These are phyloP conservation scores for Reutealis trisperma DNA, from an alignment of 345 rosid species.

Conservation along the genomic window DNA sequence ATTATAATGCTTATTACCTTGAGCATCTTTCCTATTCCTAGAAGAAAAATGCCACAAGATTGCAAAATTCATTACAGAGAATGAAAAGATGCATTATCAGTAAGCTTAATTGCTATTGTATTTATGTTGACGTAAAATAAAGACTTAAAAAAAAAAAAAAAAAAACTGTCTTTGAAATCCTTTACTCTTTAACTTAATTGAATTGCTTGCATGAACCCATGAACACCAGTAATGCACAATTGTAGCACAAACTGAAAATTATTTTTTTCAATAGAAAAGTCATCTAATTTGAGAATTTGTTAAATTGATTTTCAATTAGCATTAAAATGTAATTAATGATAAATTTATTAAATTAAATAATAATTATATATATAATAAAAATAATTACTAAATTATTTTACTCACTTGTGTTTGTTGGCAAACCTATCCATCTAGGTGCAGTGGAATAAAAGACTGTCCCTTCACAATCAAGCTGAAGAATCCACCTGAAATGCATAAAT, in stretches of 20 bases:
- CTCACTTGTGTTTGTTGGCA: constrained; percentile 49
- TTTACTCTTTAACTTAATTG: constrained; percentile 14
- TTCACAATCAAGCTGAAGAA: constrained; percentile 82
- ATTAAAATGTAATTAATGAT: too few relatives aligned
- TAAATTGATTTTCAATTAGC: too few relatives aligned
- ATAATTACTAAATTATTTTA: too few relatives aligned
- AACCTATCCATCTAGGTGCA: constrained; percentile 81
- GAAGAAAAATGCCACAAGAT: not conserved
- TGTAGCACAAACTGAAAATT: too few relatives aligned
- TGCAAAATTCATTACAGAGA: not conserved
- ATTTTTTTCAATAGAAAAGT: not conserved
- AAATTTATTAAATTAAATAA: too few relatives aligned
- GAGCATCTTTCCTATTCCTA: not conserved
- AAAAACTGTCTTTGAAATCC: not conserved
- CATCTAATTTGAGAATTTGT: too few relatives aligned
- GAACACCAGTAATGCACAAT: not conserved
- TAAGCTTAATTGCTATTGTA: not conserved
- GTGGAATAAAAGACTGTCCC: constrained; percentile 86
- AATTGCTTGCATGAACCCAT: not conserved
- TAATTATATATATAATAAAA: too few relatives aligned
- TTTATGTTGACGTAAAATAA: not conserved
- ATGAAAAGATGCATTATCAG: not conserved
- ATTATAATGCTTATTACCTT: not conserved
- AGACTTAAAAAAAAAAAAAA: not conserved
- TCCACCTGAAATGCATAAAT: constrained; percentile 63